phyloP scores from a whole-genome alignment of 2,329 filamentous ascomycete genomes.

The Colletotrichum euphorbiae region DNA sequence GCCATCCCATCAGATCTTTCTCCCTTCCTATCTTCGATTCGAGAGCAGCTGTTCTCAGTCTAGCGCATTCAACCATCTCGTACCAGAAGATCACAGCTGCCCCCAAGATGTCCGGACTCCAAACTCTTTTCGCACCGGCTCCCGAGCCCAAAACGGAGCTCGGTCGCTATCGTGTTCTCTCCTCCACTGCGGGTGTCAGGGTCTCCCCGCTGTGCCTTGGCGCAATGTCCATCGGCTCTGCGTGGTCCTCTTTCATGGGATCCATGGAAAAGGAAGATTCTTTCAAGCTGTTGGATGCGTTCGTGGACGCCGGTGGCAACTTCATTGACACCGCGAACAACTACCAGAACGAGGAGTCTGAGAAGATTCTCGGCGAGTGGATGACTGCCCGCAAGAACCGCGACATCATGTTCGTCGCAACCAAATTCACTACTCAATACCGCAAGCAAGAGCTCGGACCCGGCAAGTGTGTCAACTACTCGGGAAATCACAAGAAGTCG shows the following conservation, averaged over 20 bases:
- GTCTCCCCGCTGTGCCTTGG: conserved; percentile 66
- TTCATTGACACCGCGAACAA: conserved; percentile 74
- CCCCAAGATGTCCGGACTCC: conserved; percentile 20
- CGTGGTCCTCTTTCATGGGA: conserved; percentile 60
- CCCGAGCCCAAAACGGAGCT: conserved; percentile 61
- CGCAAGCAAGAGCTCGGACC: conserved; percentile 49
- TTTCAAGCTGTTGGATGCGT: conserved; percentile 70
- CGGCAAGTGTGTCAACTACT: conserved; percentile 53
- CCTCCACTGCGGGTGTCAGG: conserved; percentile 60
- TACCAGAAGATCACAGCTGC: background rate
- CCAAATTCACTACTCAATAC: conserved; percentile 67
- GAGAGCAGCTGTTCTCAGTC: background rate
- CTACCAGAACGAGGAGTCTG: conserved; percentile 69
- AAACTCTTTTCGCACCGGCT: conserved; percentile 42
- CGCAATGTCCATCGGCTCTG: conserved; percentile 63
- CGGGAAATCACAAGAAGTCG: conserved; percentile 57
- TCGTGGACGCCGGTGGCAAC: conserved; percentile 69
- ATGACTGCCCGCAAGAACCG: conserved; percentile 61
- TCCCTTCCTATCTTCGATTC: background rate
- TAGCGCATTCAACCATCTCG: background rate
- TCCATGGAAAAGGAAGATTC: conserved; percentile 64
- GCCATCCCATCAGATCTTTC: background rate
- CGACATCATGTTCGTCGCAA: conserved; percentile 65
- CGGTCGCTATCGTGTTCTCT: conserved; percentile 64
- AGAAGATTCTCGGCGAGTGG: conserved; percentile 69